A percentile compares a stretch with the other conserved stretches of the same genome.
Evolutionary conservation across 352 stramenopile genomes (phyloP).

Genomic region (Phytophthora pluvialis): DNA sequence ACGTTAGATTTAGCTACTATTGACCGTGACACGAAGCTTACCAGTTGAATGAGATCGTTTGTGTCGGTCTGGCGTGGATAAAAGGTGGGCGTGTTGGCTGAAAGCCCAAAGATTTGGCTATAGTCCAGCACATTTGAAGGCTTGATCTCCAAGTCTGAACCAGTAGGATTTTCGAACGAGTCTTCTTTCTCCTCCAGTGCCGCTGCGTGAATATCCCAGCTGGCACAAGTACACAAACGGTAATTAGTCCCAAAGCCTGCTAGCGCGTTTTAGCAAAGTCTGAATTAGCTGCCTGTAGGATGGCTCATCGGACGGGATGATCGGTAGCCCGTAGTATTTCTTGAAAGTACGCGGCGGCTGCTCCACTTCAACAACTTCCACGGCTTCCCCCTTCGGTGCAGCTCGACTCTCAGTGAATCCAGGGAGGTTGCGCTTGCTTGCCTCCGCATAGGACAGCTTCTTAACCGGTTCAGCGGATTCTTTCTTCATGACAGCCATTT

Average conservation of each 20-base stretch:
- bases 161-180: neutral
- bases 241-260: neutral
- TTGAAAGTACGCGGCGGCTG: conserved; percentile 22
- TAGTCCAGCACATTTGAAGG: conserved; percentile 11
- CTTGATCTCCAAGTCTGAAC: conserved; percentile 7
- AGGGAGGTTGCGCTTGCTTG: conserved; percentile 26
- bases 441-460: conserved; percentile 34
- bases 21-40: conserved; percentile 3
- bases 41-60: conserved; percentile 45
- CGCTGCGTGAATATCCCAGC: conserved; percentile 8
- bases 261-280: neutral
- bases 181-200: conserved; percentile 17
- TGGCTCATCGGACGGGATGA: conserved; percentile 13
- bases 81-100: conserved; percentile 50
- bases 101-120: conserved; percentile 42
- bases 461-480: neutral
- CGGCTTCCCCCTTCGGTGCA: neutral
- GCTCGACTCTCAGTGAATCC: neutral
- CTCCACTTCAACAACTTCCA: conserved; percentile 6
- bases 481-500: conserved; percentile 16
- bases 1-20: conserved; percentile 7
- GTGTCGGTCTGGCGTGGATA: conserved; percentile 39
- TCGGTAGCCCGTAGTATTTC: conserved; percentile 44
- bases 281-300: neutral
- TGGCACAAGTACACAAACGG: neutral